Base-by-base conservation (phyloP, 345 rosid species). In the Lepidium africanum region DNA sequence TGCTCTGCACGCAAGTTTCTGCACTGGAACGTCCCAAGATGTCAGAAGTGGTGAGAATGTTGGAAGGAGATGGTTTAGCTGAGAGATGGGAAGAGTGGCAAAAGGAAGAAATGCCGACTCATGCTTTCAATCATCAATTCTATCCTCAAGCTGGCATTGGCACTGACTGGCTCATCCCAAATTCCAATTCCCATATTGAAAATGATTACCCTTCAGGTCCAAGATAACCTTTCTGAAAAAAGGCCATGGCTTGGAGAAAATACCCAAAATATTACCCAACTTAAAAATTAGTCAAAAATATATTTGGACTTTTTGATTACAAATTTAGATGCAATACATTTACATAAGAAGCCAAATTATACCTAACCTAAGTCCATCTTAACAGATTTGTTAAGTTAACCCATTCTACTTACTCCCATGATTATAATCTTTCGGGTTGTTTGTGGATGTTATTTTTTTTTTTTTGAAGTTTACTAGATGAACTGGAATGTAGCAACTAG, bases 61-160 rank as follows among this genome's bases (percentile, higher is more conserved):
- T 92, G 14, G 98, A 92, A 81, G 98, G 98, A 1, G 96, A 88
- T 40, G 93, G 96, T 13, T 83, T 90, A 80, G 86, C 93, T 3
- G 85, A 88, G 81, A 86, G 84, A 75, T 90, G 98, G 98, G 96
- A 90, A 75, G 90, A 88, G 40, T 92, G 96, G 98, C 93, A 92
- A 76, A 87, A 86, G 55, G 91, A 84, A 38, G 96, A 90, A 62
- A 63, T 79, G 70, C 70, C 81, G 72, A 81, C 86, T 4, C 87
- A 86, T 73, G 92, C 83, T 14, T 80, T 71, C n/a, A 81, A 46
- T 8, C 46, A 63, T 64, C 76, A 73, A 32, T n/a, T 11, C 12
- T 80, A 69, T 66, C 76, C 78, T 69, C 73, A 32, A 10, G 65
- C 81, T 0, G 77, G 76, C 54, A 65, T 76, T 1, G 78, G 76